phyloP scores from a whole-genome alignment of 73 alveolate genomes.

The Blepharisma japonicum region DNA sequence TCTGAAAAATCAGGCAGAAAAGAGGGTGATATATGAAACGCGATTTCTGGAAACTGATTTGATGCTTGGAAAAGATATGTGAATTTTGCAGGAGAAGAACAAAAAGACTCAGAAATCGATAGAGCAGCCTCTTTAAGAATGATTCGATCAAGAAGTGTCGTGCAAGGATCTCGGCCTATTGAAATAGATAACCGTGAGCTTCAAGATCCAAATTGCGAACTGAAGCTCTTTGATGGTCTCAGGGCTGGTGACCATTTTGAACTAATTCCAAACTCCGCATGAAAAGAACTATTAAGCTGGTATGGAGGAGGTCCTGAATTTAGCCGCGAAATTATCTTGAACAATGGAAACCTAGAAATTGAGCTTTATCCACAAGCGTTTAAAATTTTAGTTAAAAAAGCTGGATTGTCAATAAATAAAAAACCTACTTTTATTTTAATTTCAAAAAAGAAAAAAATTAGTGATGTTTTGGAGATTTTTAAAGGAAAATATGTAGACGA shows the following conservation, averaged over 20 bases:
- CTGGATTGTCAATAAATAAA: background rate
- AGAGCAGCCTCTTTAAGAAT: background rate
- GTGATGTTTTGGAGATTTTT: background rate
- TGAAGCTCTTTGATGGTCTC: background rate
- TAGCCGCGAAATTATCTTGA: background rate
- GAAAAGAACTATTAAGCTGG: background rate
- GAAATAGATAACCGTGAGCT: background rate
- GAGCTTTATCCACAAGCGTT: background rate
- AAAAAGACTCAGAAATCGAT: background rate
- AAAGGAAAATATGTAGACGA: background rate
- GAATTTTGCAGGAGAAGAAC: background rate
- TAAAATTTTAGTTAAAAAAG: background rate
- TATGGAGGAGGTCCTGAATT: background rate
- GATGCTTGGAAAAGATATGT: conserved; percentile 25
- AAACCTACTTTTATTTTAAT: background rate
- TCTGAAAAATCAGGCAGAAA: background rate
- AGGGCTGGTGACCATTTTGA: background rate
- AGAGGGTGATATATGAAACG: background rate
- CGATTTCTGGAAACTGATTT: background rate
- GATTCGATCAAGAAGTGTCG: background rate
- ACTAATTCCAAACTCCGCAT: background rate
- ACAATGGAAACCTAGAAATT: background rate
- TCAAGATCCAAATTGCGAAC: background rate
- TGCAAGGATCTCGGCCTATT: background rate
- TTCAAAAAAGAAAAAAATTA: background rate